Conservation (phyloP, 495 filamentous ascomycete genomes). For the Parachaetomium inaequale region DNA sequence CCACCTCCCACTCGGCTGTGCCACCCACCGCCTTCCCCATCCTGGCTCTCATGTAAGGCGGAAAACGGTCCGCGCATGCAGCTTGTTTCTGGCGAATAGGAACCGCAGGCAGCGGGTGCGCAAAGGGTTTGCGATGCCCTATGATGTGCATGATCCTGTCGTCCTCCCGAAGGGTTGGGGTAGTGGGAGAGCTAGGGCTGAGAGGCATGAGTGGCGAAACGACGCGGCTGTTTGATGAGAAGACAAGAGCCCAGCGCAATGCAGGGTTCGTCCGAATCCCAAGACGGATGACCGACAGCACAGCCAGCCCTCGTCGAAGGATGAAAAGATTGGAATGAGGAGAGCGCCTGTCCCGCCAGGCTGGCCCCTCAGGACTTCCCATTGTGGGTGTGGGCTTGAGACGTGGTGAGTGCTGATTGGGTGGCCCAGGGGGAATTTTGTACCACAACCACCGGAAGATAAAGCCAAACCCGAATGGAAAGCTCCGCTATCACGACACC, state of each 20-base stretch:
- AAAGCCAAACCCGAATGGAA: constrained; percentile 37
- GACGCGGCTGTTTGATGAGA: neutral
- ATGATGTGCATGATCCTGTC: constrained; percentile 39
- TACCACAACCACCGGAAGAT: constrained; percentile 36
- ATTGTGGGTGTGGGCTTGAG: constrained; percentile 38
- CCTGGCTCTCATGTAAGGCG: constrained; percentile 40
- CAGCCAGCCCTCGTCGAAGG: constrained; percentile 10
- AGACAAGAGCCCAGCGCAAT: neutral
- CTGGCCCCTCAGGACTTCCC: constrained; percentile 25
- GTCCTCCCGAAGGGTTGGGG: constrained; percentile 22
- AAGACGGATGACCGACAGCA: neutral
- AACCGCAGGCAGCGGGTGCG: constrained; percentile 22
- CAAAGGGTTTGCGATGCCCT: constrained; percentile 26
- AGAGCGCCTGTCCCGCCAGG: constrained; percentile 23
- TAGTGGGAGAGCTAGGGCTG: constrained; percentile 16
- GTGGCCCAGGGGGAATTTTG: constrained; percentile 25
- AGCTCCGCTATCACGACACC: constrained; percentile 30
- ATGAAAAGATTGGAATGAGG: constrained; percentile 20
- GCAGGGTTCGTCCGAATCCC: neutral
- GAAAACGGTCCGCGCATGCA: constrained; percentile 45
- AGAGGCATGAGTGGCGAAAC: constrained; percentile 3
- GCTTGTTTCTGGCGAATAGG: constrained; percentile 32
- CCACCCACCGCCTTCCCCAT: constrained; percentile 24
- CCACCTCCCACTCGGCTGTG: constrained; percentile 19
- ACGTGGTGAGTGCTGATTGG: constrained; percentile 42